These are phyloP conservation scores for Hypomontagnella monticulosa DNA, from an alignment of 495 filamentous ascomycete genomes.

Conservation along the genomic window DNA sequence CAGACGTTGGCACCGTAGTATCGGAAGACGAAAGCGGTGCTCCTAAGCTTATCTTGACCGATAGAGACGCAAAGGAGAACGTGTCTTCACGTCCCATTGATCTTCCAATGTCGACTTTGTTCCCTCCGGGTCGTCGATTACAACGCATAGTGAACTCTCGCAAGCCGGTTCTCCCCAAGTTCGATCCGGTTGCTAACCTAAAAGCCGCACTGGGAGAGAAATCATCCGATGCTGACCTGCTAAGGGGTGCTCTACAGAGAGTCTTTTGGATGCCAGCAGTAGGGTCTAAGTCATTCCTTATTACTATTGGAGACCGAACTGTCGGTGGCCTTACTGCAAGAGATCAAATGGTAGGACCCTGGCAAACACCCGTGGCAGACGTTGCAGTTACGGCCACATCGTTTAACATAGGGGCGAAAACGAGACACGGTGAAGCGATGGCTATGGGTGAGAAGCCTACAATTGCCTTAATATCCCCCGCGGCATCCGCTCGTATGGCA, in stretches of 20 bases:
- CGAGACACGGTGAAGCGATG: slow-evolving; percentile 91
- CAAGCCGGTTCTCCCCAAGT: slow-evolving; percentile 71
- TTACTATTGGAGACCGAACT: slow-evolving; percentile 93
- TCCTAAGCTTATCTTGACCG: slow-evolving; percentile 79
- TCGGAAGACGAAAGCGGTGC: slow-evolving; percentile 68
- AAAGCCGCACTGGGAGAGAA: slow-evolving; percentile 58
- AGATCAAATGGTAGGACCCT: slow-evolving; percentile 96
- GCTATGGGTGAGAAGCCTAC: slow-evolving; percentile 95
- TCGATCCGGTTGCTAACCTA: slow-evolving; percentile 67
- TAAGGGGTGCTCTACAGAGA: slow-evolving; percentile 78
- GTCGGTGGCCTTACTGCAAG: slow-evolving; percentile 88
- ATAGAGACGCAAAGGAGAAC: slow-evolving; percentile 79
- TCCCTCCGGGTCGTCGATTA: slow-evolving; percentile 90
- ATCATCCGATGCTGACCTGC: slow-evolving; percentile 66
- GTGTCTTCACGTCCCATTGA: slow-evolving; percentile 77
- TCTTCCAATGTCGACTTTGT: slow-evolving; percentile 88
- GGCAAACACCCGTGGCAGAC: slow-evolving; percentile 95
- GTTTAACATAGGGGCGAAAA: slow-evolving; percentile 67
- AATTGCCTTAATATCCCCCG: slow-evolving; percentile 87
- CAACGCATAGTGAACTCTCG: slow-evolving; percentile 79
- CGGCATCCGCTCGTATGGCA: slow-evolving; percentile 95
- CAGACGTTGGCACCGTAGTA: slow-evolving; percentile 84
- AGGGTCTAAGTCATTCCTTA: slow-evolving; percentile 94
- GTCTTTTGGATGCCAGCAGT: slow-evolving; percentile 88
- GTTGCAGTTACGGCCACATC: slow-evolving; percentile 90